These are phyloP conservation scores for Colletotrichum sp. DNA, from an alignment of 2,329 filamentous ascomycete species.

Conservation along the genomic window DNA sequence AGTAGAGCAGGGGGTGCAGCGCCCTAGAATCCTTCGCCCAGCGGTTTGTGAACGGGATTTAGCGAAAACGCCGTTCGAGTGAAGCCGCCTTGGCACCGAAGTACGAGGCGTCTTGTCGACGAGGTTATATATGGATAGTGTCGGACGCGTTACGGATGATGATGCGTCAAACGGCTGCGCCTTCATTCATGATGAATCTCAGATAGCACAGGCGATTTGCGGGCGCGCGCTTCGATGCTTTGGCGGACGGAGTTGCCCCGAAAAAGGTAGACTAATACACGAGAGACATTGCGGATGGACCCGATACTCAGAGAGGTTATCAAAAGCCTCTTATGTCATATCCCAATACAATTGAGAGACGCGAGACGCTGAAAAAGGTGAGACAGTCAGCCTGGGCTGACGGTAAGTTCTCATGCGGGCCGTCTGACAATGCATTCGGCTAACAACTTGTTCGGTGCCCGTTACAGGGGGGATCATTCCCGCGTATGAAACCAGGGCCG, in stretches of 20 bases:
- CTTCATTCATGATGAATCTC: neutral
- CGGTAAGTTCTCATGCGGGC: neutral
- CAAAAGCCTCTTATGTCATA: neutral
- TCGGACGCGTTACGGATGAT: neutral
- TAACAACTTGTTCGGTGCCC: neutral
- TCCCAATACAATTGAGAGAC: too few relatives aligned
- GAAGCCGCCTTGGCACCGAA: neutral
- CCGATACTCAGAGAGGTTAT: neutral
- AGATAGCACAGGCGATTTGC: neutral
- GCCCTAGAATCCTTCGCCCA: neutral
- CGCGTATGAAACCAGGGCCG: too few relatives aligned
- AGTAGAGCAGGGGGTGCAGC: neutral
- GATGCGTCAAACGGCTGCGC: neutral
- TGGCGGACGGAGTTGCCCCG: neutral
- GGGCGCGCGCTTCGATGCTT: neutral
- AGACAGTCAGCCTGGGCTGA: neutral
- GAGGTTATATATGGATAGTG: neutral
- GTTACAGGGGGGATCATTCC: too few relatives aligned
- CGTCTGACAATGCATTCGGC: neutral
- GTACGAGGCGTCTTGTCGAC: neutral
- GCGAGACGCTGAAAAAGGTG: neutral
- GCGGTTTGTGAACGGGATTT: neutral
- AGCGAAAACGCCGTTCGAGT: neutral
- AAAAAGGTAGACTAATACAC: neutral
- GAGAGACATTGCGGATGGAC: neutral